phyloP scores from a whole-genome alignment of 352 stramenopile species.

The Albugo candida region DNA sequence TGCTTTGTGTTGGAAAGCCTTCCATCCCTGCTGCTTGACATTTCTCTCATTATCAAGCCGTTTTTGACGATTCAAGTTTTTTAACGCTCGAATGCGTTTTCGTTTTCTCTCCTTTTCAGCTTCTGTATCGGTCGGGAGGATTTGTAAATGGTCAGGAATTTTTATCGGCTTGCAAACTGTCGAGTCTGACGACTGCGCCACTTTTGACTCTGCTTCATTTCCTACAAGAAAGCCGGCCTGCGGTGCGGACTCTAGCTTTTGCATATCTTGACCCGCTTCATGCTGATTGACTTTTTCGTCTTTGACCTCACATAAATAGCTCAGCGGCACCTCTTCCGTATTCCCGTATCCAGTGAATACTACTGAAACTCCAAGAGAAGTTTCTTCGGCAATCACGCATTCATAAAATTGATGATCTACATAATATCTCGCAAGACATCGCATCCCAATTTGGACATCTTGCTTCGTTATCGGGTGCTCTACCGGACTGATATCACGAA shows the following conservation, averaged over 20 bases:
- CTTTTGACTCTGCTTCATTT: background rate
- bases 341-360: conserved; percentile 82
- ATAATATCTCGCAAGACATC: conserved; percentile 66
- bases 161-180: conserved; percentile 34
- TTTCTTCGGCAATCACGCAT: conserved; percentile 41
- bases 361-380: conserved; percentile 53
- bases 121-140: conserved; percentile 65
- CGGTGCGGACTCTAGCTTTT: too few species aligned
- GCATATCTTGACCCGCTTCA: too few species aligned
- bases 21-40: conserved; percentile 70
- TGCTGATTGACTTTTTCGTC: background rate
- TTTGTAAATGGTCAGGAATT: conserved; percentile 72
- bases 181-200: background rate
- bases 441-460: conserved; percentile 28
- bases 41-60: conserved; percentile 70
- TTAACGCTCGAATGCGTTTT: conserved; percentile 64
- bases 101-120: conserved; percentile 73
- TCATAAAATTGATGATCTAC: conserved; percentile 57
- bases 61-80: conserved; percentile 76
- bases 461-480: conserved; percentile 16
- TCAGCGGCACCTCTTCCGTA: conserved; percentile 76
- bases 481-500: conserved; percentile 20
- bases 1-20: conserved; percentile 67
- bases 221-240: too few species aligned
- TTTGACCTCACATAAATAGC: conserved; percentile 43